These are phyloP conservation scores for Dipteronia dyeriana DNA, from an alignment of 345 rosid genomes.

Conservation along the genomic window DNA sequence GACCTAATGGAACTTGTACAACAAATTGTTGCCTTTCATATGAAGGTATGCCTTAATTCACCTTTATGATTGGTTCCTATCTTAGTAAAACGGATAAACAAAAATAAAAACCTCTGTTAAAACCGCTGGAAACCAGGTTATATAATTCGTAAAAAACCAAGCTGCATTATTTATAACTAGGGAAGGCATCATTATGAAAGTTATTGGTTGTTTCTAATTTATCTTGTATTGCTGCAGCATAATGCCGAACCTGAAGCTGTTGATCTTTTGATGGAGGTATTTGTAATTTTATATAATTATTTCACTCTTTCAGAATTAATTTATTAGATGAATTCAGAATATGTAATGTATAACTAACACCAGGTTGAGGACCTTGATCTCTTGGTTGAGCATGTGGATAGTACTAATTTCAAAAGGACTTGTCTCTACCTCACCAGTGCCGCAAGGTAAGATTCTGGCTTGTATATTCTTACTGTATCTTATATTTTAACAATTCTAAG, in stretches of 20 bases:
- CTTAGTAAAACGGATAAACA: neutral
- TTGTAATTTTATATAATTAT: neutral
- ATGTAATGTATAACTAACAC: neutral
- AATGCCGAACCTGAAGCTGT: constrained; percentile 99
- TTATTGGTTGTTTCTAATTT: constrained; percentile 13
- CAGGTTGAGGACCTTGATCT: constrained; percentile 97
- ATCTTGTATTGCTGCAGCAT: constrained; percentile 52
- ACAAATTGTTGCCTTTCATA: constrained; percentile 92
- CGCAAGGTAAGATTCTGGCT: constrained; percentile 57
- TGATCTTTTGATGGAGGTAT: constrained; percentile 93
- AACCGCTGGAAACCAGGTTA: neutral
- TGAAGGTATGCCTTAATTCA: constrained; percentile 60
- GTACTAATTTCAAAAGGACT: constrained; percentile 84
- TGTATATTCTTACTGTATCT: neutral
- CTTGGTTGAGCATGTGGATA: constrained; percentile 75
- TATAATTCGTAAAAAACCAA: neutral
- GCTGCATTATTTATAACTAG: neutral
- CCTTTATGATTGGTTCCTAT: neutral
- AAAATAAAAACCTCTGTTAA: neutral
- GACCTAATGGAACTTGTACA: constrained; percentile 84
- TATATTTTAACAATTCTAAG: neutral
- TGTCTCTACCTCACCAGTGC: constrained; percentile 89
- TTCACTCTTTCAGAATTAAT: neutral
- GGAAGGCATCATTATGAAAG: neutral
- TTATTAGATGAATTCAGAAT: constrained; percentile 11